phyloP scores from a whole-genome alignment of 2,329 filamentous ascomycete genomes.

The Plenodomus lindquistii region DNA sequence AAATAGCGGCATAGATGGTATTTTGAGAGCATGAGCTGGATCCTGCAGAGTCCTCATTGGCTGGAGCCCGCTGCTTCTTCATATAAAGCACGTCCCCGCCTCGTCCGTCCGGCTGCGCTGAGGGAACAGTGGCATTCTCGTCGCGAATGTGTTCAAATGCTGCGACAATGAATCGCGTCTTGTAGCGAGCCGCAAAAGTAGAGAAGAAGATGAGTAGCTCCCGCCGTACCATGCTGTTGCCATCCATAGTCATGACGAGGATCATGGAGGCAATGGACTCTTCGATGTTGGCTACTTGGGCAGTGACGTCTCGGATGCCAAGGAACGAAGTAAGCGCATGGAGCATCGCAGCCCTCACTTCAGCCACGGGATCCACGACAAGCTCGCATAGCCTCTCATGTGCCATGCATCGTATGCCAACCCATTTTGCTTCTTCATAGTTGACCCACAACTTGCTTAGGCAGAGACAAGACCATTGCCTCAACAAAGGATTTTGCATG shows the following conservation, averaged over 20 bases:
- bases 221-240: constrained; percentile 90
- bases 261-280: constrained; percentile 88
- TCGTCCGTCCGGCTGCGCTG: constrained; percentile 25
- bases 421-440: constrained; percentile 91
- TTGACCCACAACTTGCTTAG: constrained; percentile 94
- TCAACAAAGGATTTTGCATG: constrained; percentile 81
- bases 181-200: constrained; percentile 84
- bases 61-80: constrained; percentile 33
- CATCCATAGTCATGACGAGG: constrained; percentile 89
- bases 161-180: constrained; percentile 87
- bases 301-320: constrained; percentile 88
- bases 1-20: constrained; percentile 89
- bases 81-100: constrained; percentile 35
- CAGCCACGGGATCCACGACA: constrained; percentile 82
- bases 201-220: constrained; percentile 94
- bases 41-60: constrained; percentile 9
- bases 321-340: constrained; percentile 93
- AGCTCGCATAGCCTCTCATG: constrained; percentile 79
- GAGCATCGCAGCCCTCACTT: constrained; percentile 90
- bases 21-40: constrained; percentile 65
- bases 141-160: constrained; percentile 89
- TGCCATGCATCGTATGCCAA: constrained; percentile 86
- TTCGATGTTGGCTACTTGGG: constrained; percentile 88
- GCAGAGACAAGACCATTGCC: constrained; percentile 95
- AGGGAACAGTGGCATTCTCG: constrained; percentile 58